Percentiles rank a stretch among this genome's conserved stretches.
Conservation (phyloP, 2,329 filamentous ascomycete species). For the Ascosphaera acerosa region DNA sequence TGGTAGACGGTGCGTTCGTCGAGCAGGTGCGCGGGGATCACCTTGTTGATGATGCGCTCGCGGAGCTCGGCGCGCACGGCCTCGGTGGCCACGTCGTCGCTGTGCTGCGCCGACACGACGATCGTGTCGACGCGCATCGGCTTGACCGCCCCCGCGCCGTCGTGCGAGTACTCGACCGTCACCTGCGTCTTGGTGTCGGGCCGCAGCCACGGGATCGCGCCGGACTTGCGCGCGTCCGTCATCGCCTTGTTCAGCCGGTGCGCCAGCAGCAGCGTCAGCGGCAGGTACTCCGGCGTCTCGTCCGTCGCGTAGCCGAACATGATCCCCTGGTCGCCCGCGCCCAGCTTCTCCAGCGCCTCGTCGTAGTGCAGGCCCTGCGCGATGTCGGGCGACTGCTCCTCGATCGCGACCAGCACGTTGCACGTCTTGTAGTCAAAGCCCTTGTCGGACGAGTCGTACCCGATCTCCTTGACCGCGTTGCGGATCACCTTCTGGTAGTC, state of each 20-base stretch:
- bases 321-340: conserved; percentile 98
- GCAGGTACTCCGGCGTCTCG: conserved; percentile 92
- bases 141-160: conserved; percentile 63
- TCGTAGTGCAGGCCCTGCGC: conserved; percentile 98
- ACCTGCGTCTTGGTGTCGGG: conserved; percentile 99
- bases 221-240: conserved; percentile 68
- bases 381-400: conserved; percentile 97
- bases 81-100: conserved; percentile 67
- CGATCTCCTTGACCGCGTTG: conserved; percentile 88
- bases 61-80: conserved; percentile 79
- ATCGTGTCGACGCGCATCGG: conserved; percentile 88
- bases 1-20: conserved; percentile 91
- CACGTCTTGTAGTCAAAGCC: conserved; percentile 99
- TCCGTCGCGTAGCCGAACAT: conserved; percentile 99
- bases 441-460: conserved; percentile 91
- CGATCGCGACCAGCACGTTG: conserved; percentile 95
- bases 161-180: conserved; percentile 95
- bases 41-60: conserved; percentile 91
- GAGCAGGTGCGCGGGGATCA: conserved; percentile 77
- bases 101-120: conserved; percentile 90
- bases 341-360: conserved; percentile 86
- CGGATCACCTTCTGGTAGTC: conserved; percentile 99
- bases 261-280: conserved; percentile 75
- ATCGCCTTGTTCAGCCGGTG: conserved; percentile 96
- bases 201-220: conserved; percentile 74